Percentiles rank a stretch among this genome's conserved stretches.
Conservation (phyloP, 2,329 filamentous ascomycete genomes). For the Celoporthe dispersa region DNA sequence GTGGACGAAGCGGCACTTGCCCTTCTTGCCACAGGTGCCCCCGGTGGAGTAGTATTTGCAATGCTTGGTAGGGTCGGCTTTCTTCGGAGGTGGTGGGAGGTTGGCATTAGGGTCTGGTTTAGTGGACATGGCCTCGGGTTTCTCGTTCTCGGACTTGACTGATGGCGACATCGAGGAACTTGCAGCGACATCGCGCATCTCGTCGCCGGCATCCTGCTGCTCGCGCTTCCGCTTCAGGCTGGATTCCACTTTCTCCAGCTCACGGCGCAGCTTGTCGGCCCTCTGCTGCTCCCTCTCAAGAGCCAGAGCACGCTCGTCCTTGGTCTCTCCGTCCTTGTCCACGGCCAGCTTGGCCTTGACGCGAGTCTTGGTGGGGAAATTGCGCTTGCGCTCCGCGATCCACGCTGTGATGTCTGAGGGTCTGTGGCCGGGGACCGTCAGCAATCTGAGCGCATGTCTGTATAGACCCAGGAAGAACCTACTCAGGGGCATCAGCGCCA, state of each 20-base stretch:
- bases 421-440: constrained; percentile 40
- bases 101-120: constrained; percentile 43
- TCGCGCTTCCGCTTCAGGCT: constrained; percentile 72
- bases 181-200: constrained; percentile 56
- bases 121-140: constrained; percentile 62
- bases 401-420: constrained; percentile 76
- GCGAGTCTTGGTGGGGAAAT: constrained; percentile 79
- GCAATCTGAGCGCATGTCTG: constrained; percentile 18
- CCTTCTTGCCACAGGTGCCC: constrained; percentile 72
- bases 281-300: constrained; percentile 57
- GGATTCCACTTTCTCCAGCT: constrained; percentile 72
- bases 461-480: constrained; percentile 40
- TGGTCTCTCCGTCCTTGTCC: constrained; percentile 55
- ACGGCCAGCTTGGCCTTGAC: constrained; percentile 65
- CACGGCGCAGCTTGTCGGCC: constrained; percentile 65
- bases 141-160: constrained; percentile 60
- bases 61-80: constrained; percentile 66
- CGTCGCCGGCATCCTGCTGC: constrained; percentile 69
- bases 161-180: constrained; percentile 44
- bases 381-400: constrained; percentile 78
- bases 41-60: constrained; percentile 75
- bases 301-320: constrained; percentile 46
- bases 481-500: constrained; percentile 60
- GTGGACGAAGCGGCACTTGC: constrained; percentile 76
- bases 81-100: constrained; percentile 53